Evolutionary conservation across 495 filamentous ascomycete genomes (phyloP).

Genomic region (Rostrohypoxylon terebratum): DNA sequence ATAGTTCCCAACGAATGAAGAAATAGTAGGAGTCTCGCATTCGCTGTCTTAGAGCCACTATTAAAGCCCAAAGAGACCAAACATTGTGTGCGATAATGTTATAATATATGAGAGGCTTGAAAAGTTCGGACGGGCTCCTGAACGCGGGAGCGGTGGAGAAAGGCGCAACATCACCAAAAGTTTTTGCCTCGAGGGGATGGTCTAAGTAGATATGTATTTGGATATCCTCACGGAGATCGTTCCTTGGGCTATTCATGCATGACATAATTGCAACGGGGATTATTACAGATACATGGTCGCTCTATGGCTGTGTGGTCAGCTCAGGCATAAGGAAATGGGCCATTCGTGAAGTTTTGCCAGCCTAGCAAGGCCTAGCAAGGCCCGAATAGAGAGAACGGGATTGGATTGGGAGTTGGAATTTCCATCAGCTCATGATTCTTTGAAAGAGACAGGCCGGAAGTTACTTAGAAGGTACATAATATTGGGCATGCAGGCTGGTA

Average conservation of each 20-base stretch:
- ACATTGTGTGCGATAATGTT: constrained; percentile 39
- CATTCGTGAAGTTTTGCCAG: constrained; percentile 37
- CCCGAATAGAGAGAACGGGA: constrained; percentile 29
- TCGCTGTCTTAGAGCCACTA: constrained; percentile 41
- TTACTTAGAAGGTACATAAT: constrained; percentile 34
- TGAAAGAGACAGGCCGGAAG: constrained; percentile 32
- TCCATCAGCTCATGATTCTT: constrained; percentile 40
- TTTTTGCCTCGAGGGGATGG: constrained; percentile 37
- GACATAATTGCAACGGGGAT: constrained; percentile 49
- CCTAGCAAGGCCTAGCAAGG: constrained; percentile 44
- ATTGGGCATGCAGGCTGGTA: constrained; percentile 37
- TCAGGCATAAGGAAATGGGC: constrained; percentile 22
- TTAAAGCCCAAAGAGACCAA: constrained; percentile 41
- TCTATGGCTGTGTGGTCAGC: constrained; percentile 41
- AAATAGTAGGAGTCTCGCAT: constrained; percentile 28
- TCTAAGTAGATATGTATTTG: constrained; percentile 46
- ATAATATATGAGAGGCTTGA: constrained; percentile 36
- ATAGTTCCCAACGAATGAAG: constrained; percentile 23
- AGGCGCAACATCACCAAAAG: constrained; percentile 39
- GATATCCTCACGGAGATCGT: constrained; percentile 46
- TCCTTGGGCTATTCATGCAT: constrained; percentile 42
- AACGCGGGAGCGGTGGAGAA: constrained; percentile 45
- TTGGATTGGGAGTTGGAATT: constrained; percentile 28
- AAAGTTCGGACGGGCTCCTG: constrained; percentile 34
- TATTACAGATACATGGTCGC: constrained; percentile 32